Evolutionary conservation across 1,139 yeast species (phyloP), one percentile per base, ranked within the genome.

Genomic region (Nakaseomyces kungkrabaensis): DNA sequence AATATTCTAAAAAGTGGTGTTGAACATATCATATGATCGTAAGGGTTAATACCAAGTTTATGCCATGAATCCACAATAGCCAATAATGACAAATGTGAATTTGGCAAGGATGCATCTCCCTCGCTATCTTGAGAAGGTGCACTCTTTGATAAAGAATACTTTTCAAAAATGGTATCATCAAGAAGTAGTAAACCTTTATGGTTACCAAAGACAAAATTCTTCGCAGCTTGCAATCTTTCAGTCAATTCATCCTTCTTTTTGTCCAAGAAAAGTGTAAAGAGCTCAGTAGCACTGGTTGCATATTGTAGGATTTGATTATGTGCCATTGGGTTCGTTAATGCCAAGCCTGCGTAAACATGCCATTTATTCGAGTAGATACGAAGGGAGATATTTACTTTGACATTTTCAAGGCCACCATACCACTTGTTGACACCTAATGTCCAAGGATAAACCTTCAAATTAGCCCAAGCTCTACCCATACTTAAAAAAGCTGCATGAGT

Each of bases 341-440:
- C 97, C 59, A 92, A 73, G 0, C 98, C 98, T 4, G 98, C 98
- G 64, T 92, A 92, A 26, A 92, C 98, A 63, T 92, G 98, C 96
- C 97, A 92, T 68, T 90, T 89, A 69, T 90, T 92, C 32, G 95
- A 82, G 67, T 76, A 92, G 45, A 92, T 92, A 56, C 98, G 75
- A 62, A 92, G 71, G 0, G 97, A 85, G 47, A 92, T 89, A 66
- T 92, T 92, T 65, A 90, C 86, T 61, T 92, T 92, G 32, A 96
- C 97, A 66, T 92, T 92, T 66, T 92, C 98, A 46, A 92, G 74
- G 3, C 98, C 97, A 9, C 98, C 97, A 37, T 81, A 72, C 94
- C 96, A 89, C 56, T 83, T 85, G 42, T 60, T 58, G 7, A 53
- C 51, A 25, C 61, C 63, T 10, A 54, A 48, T 2, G 61, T 57